These are phyloP conservation scores for Aspergillus spinulosporus DNA, from an alignment of 2,329 filamentous ascomycete species.

Conservation along the genomic window DNA sequence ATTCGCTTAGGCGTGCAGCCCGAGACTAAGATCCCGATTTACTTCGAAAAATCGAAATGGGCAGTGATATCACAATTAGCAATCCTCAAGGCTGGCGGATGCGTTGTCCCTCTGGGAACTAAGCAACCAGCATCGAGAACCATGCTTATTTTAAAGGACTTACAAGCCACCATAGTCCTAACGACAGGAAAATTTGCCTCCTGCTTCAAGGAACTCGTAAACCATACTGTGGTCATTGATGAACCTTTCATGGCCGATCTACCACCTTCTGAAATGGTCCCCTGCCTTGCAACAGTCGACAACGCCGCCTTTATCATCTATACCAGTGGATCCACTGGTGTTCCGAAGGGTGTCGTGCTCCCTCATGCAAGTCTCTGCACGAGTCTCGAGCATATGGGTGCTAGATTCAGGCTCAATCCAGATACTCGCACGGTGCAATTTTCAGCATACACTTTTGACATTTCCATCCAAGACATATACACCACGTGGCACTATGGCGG, in stretches of 20 bases:
- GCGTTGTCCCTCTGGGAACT: not conserved
- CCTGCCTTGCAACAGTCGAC: conserved; percentile 1
- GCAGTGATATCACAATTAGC: conserved; percentile 1
- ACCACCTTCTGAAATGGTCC: not conserved
- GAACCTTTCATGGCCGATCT: not conserved
- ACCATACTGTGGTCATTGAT: not conserved
- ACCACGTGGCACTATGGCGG: not conserved
- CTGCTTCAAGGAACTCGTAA: not conserved
- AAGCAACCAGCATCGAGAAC: not conserved
- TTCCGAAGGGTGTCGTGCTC: not conserved
- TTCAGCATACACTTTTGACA: not conserved
- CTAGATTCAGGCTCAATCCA: not conserved
- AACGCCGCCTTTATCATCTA: conserved; percentile 10
- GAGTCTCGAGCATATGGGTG: not conserved
- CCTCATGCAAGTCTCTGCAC: not conserved
- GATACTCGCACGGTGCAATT: not conserved
- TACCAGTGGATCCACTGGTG: not conserved
- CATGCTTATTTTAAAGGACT: not conserved
- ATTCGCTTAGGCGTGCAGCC: not conserved
- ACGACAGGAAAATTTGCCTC: not conserved
- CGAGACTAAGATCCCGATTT: conserved; percentile 4
- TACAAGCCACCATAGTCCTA: not conserved
- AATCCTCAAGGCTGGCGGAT: conserved; percentile 1
- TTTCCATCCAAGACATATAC: not conserved
- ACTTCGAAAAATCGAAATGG: not conserved